Percentiles rank a stretch among this genome's conserved stretches.
Conservation (phyloP, 129 eudicot species). For the carrot (Daucus carota) region DNA sequence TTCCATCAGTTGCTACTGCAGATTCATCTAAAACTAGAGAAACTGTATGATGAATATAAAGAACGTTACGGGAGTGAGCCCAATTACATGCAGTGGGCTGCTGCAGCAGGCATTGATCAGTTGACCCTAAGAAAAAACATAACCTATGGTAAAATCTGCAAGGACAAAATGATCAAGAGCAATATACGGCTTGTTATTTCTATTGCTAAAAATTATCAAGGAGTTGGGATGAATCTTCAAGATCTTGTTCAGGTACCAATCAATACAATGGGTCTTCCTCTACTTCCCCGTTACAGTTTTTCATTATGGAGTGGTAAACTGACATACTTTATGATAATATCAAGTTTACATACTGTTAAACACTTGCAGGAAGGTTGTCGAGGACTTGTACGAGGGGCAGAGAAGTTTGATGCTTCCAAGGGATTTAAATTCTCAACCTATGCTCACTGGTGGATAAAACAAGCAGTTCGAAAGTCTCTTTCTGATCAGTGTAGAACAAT, state of each 20-base stretch:
- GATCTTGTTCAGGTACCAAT: slow-evolving; percentile 90
- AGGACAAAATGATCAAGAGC: slow-evolving; percentile 89
- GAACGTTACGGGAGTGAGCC: slow-evolving; percentile 60
- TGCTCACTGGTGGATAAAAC: slow-evolving; percentile 99
- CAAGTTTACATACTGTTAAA: background rate
- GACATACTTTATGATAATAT: background rate
- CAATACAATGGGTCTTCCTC: background rate
- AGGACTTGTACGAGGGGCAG: slow-evolving; percentile 82
- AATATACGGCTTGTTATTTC: slow-evolving; percentile 90
- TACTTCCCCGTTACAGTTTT: background rate
- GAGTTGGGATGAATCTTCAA: slow-evolving; percentile 75
- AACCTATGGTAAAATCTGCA: slow-evolving; percentile 68
- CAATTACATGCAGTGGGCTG: slow-evolving; percentile 76
- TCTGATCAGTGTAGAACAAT: slow-evolving; percentile 83
- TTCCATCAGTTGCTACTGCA: slow-evolving; percentile 14
- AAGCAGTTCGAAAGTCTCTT: slow-evolving; percentile 82
- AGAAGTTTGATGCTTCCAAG: slow-evolving; percentile 80
- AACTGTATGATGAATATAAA: slow-evolving; percentile 38
- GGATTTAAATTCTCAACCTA: slow-evolving; percentile 96
- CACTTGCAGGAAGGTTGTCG: slow-evolving; percentile 75
- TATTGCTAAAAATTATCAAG: slow-evolving; percentile 78
- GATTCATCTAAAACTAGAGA: slow-evolving; percentile 76
- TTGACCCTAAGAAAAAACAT: slow-evolving; percentile 51
- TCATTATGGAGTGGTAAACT: background rate
- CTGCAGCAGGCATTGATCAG: slow-evolving; percentile 73